Percentiles rank a stretch among this genome's conserved stretches.
Evolutionary conservation across 139 green algal species (phyloP).

Genomic region (Chlamydomonas sp.): DNA sequence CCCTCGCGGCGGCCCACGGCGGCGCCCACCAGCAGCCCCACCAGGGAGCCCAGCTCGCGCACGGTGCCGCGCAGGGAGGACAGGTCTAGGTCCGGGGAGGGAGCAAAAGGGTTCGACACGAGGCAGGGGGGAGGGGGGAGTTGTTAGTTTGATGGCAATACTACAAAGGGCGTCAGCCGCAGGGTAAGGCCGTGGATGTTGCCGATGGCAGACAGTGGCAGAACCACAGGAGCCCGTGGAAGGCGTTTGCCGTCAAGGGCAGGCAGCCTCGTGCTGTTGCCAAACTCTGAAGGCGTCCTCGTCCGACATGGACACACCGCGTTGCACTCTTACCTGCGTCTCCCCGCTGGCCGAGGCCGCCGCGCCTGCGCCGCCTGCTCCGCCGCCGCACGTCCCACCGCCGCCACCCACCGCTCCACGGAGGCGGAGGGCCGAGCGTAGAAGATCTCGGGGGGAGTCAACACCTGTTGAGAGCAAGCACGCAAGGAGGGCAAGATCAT

Average conservation of each 20-base stretch:
- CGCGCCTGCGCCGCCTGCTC: conserved; percentile 21
- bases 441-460: conserved; percentile 44
- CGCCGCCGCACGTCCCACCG: conserved; percentile 25
- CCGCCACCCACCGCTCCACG: conserved; percentile 12
- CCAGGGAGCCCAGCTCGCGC: conserved; percentile 12
- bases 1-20: not conserved
- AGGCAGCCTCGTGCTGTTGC: no score
- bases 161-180: no score
- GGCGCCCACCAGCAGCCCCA: not conserved
- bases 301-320: no score
- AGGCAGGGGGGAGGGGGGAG: not conserved
- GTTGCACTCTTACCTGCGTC: conserved; percentile 28
- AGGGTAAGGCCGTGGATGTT: no score
- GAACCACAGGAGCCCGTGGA: no score
- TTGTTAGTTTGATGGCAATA: not conserved
- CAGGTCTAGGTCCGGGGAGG: not conserved
- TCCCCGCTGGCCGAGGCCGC: conserved; percentile 9
- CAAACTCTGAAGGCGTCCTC: no score
- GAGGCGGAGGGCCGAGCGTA: conserved; percentile 43
- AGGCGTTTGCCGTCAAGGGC: no score
- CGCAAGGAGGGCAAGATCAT: no score
- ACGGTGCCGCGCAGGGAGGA: conserved; percentile 15
- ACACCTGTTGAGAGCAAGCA: not conserved
- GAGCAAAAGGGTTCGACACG: not conserved
- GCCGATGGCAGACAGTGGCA: no score